These are phyloP conservation scores for Coffea eugenioides DNA, from an alignment of 257 asterid genomes.

Conservation along the genomic window DNA sequence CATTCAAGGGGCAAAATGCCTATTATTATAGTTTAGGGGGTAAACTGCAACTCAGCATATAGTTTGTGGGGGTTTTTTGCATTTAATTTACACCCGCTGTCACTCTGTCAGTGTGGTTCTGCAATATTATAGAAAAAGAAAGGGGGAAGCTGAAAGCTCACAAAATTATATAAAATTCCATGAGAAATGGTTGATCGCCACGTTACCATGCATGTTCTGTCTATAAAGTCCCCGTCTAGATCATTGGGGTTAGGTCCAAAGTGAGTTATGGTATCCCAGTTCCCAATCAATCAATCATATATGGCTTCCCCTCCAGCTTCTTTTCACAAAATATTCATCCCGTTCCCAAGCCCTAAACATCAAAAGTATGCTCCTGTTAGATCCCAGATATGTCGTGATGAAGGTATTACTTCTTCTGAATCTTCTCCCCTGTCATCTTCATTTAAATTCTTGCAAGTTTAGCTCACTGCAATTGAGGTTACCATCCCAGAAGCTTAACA, in stretches of 20 bases:
- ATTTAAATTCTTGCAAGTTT: not conserved
- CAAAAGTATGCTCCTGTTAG: slow-evolving; percentile 29
- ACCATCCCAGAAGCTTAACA: no score
- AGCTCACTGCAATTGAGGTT: no score
- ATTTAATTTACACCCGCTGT: no score
- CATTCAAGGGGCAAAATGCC: no score
- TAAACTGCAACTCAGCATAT: no score
- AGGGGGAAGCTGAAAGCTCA: not conserved
- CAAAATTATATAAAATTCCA: not conserved
- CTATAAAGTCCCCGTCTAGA: not conserved
- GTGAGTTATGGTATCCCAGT: not conserved
- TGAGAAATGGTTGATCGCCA: slow-evolving; percentile 2
- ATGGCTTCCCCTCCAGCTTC: slow-evolving; percentile 27
- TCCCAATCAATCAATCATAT: not conserved
- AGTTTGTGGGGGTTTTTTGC: no score
- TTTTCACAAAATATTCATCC: slow-evolving; percentile 14
- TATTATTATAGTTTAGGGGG: no score
- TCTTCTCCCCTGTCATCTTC: not conserved
- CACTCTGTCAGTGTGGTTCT: no score
- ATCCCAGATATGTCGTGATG: slow-evolving; percentile 34
- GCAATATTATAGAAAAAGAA: not conserved
- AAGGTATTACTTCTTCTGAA: slow-evolving; percentile 25
- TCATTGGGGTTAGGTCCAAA: slow-evolving; percentile 1
- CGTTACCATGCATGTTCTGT: not conserved
- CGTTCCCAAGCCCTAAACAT: slow-evolving; percentile 22